A percentile compares a stretch with the other conserved stretches of the same genome.
phyloP scores from a whole-genome alignment of 495 filamentous ascomycete species.

The Trichoderma reesei region DNA sequence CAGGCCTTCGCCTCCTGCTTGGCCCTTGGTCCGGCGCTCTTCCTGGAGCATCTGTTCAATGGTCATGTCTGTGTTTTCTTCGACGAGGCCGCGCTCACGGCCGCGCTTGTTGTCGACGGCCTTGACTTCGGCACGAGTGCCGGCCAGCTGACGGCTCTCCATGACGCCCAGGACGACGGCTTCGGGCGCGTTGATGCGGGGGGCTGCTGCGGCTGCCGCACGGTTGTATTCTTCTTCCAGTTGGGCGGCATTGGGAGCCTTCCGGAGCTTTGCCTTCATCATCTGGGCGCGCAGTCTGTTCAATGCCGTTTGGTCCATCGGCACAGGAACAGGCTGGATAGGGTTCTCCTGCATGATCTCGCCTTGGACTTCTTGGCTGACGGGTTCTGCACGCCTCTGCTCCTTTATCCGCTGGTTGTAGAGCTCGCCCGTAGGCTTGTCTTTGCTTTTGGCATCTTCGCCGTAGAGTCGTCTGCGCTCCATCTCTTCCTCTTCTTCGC shows the following conservation, averaged over 20 bases:
- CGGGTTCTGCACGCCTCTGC: conserved; percentile 33
- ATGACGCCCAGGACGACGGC: conserved; percentile 77
- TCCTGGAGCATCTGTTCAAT: conserved; percentile 94
- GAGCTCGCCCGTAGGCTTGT: conserved; percentile 80
- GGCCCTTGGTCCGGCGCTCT: conserved; percentile 72
- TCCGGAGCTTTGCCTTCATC: conserved; percentile 84
- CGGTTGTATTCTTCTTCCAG: conserved; percentile 80
- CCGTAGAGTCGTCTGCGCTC: conserved; percentile 81
- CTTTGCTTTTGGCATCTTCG: conserved; percentile 73
- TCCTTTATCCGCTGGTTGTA: conserved; percentile 54
- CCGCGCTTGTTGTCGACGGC: conserved; percentile 66
- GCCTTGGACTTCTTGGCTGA: conserved; percentile 19
- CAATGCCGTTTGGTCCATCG: conserved; percentile 63
- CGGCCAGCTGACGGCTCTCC: conserved; percentile 80
- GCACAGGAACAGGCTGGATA: conserved; percentile 19
- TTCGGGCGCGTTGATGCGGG: conserved; percentile 43
- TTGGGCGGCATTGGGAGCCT: conserved; percentile 58
- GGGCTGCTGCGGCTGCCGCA: conserved; percentile 48
- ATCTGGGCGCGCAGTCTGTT: conserved; percentile 87
- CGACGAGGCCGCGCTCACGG: conserved; percentile 65
- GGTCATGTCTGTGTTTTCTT: conserved; percentile 91
- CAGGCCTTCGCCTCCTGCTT: conserved; percentile 70
- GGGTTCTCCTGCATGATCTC: conserved; percentile 33
- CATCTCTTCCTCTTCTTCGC: conserved; percentile 90
- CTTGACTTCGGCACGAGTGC: conserved; percentile 67